Conservation (phyloP, 495 filamentous ascomycete species). For the Collariella sp. region DNA sequence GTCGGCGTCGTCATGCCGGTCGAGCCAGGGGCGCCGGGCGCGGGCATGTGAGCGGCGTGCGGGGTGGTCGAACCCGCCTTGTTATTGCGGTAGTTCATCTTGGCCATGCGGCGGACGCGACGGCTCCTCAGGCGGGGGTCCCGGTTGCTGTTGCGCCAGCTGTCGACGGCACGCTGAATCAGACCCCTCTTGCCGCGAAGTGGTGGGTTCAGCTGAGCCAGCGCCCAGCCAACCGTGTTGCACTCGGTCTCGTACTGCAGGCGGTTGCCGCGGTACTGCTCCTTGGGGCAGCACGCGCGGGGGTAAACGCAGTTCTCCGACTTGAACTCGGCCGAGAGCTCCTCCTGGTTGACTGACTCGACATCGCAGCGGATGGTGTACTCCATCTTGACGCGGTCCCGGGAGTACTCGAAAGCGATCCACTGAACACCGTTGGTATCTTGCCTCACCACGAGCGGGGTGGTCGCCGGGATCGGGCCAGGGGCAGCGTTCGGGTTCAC, state of each 20-base stretch:
- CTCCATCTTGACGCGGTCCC: slow-evolving; percentile 97
- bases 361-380: slow-evolving; percentile 98
- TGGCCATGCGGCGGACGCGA: slow-evolving; percentile 87
- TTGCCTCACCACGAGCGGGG: slow-evolving; percentile 86
- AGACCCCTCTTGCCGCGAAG: slow-evolving; percentile 87
- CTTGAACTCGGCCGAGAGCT: slow-evolving; percentile 80
- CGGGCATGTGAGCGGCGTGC: slow-evolving; percentile 36
- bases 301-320: slow-evolving; percentile 98
- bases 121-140: slow-evolving; percentile 83
- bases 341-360: slow-evolving; percentile 88
- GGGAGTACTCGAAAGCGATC: slow-evolving; percentile 98
- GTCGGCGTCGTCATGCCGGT: slow-evolving; percentile 46
- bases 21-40: slow-evolving; percentile 40
- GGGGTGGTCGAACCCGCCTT: slow-evolving; percentile 48
- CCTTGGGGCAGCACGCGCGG: slow-evolving; percentile 86
- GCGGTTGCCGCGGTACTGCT: slow-evolving; percentile 91
- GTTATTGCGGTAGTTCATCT: slow-evolving; percentile 65
- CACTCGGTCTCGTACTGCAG: slow-evolving; percentile 96
- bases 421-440: slow-evolving; percentile 96
- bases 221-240: slow-evolving; percentile 94
- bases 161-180: slow-evolving; percentile 95
- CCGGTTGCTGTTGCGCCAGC: slow-evolving; percentile 98
- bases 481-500: slow-evolving; percentile 87
- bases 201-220: slow-evolving; percentile 85
- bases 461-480: slow-evolving; percentile 98